Evolutionary conservation across 2,329 filamentous ascomycete genomes (phyloP), one percentile per base, ranked within the genome.

Genomic region (Drechslerella dactyloides): DNA sequence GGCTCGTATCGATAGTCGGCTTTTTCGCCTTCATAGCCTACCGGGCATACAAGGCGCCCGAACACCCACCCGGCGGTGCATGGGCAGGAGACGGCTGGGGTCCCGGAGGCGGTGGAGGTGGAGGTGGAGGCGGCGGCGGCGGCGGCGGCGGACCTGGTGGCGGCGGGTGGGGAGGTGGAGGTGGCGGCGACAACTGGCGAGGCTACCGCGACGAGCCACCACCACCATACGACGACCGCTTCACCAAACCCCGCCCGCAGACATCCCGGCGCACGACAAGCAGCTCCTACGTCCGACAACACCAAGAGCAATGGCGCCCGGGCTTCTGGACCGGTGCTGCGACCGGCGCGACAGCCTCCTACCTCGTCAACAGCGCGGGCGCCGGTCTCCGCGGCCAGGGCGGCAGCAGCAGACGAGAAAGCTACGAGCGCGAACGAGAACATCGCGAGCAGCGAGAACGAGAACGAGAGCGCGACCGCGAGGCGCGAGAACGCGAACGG

Each of bases 261-360:
- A 51, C 60, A 44, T 53, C 61, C n/a, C 55, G 69, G 15, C 50
- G 59, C 35, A 53, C 59, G 21, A 61, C 64, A 2, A 21, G 52
- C 8, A 40, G 59, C 23, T 54, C 59, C 13, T 64, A 55, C 17
- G 37, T 37, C 23, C 53, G 33, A 52, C 24, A 59, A 42, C 60
- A 53, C 15, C 66, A 59, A 19, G 69, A 65, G 27, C 55, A 62
- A 13, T 73, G 61, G 61, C 55, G 61, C 33, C 69, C 69, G 10
- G 69, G 69, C n/a, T 73, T 73, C 48, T 73, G 69, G 69, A 61
- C 69, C 6, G 69, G 69, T 7, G 69, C 69, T 0, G 69, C 69
- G n/a, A 62, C 69, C 2, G 69, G 69, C 5, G 69, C 69, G 0
- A 61, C 69, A 1, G 61, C 57, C 15, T 48, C 46, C 5, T 70